Evolutionary conservation across 352 stramenopile genomes (phyloP).

Genomic region (Phytopythium oedochilum): DNA sequence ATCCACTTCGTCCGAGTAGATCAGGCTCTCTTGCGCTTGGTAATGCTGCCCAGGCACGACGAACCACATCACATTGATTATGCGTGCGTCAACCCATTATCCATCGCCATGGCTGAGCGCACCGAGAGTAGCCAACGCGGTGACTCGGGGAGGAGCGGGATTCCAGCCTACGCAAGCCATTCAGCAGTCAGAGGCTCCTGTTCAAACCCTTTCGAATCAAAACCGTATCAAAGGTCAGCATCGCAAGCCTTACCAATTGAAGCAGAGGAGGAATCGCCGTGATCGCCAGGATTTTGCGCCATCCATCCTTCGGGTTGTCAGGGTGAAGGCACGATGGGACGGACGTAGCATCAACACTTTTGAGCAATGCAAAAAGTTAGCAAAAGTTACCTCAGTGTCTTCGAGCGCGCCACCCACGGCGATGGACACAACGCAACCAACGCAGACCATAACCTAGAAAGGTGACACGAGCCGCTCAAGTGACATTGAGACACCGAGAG

Average conservation of each 20-base stretch:
- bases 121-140: slow-evolving; percentile 63
- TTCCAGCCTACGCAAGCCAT: slow-evolving; percentile 27
- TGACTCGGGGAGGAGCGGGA: slow-evolving; percentile 67
- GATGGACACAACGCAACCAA: slow-evolving; percentile 65
- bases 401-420: slow-evolving; percentile 39
- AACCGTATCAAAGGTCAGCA: too few species aligned
- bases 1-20: slow-evolving; percentile 22
- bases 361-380: background rate
- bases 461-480: too few species aligned
- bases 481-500: too few species aligned
- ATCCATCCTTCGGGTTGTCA: slow-evolving; percentile 27
- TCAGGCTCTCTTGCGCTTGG: slow-evolving; percentile 26
- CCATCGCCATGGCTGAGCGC: too few species aligned
- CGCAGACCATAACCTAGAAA: slow-evolving; percentile 57
- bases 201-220: too few species aligned
- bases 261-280: slow-evolving; percentile 58
- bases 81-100: too few species aligned
- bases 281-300: slow-evolving; percentile 59
- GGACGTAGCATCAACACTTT: background rate
- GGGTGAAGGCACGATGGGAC: background rate
- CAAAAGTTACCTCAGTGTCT: slow-evolving; percentile 16
- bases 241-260: slow-evolving; percentile 55
- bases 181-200: too few species aligned
- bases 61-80: background rate
- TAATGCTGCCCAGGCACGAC: slow-evolving; percentile 29